Base-by-base conservation (phyloP, 2,329 filamentous ascomycete species). In the Coniochaeta hoffmannii region DNA sequence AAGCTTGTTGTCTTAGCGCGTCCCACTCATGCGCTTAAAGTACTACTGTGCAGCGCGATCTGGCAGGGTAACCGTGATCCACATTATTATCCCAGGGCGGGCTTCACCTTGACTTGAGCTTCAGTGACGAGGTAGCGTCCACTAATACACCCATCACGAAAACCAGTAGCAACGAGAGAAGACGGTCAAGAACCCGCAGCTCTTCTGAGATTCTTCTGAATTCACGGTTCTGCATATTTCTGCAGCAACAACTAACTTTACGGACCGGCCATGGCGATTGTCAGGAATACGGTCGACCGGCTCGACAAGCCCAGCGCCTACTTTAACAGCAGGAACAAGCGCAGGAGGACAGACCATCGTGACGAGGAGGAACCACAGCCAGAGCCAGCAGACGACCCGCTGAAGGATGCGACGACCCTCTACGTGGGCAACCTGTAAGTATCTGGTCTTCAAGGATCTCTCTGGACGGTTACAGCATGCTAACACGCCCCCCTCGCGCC, bases 221-320 rank as follows among this genome's bases (percentile, higher is more conserved):
- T n/a, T n/a, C n/a, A n/a, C 7, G 3, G 15, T 30, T 30, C 4
- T 30, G 28, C 12, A 50, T n/a, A n/a, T 30, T 50, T n/a, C 4
- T 11, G n/a, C n/a, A 17, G 28, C 14, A 15, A n/a, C 49, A 32
- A 4, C 8, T 34, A 19, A 34, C 5, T 10, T 11, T 4, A 7
- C 41, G 15, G 24, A 28, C 12, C 53, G n/a, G 59, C 28, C 31
- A 62, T 64, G 58, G 66, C 71, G 56, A 70, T 69, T 44, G 67
- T 73, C 59, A 76, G 82, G 67, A 85, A 80, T 69, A 97, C 94
- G 7, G 89, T 97, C 60, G 93, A 97, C 53, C 82, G 94, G 58
- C 83, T 99, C 60, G 94, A 99, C 73, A 88, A 87, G 73, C 93
- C 94, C 17, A 97, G 93, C 70, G 92, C 93, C 65, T 99, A 99